These are phyloP conservation scores for Fagopyrum homotropicum DNA, from an alignment of 148 eudicot genomes.

Conservation along the genomic window DNA sequence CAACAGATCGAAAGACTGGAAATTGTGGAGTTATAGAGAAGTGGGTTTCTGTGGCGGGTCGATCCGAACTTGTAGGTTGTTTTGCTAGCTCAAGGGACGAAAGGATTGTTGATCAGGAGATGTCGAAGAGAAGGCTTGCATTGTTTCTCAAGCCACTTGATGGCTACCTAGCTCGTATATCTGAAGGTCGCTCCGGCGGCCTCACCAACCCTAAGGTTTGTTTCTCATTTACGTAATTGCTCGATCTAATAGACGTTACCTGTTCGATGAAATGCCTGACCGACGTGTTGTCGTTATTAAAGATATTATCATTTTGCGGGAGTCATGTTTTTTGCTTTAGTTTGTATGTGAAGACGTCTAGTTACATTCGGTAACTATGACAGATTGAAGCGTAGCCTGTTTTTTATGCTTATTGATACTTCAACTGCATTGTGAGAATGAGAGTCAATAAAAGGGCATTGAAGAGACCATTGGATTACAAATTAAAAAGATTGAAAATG, in stretches of 20 bases:
- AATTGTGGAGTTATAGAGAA: background rate
- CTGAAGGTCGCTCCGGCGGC: slow-evolving; percentile 15
- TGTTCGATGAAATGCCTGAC: slow-evolving; percentile 28
- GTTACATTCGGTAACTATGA: background rate
- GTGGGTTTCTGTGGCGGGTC: background rate
- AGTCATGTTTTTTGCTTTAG: background rate
- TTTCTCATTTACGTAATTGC: background rate
- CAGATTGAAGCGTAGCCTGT: background rate
- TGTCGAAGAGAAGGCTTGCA: slow-evolving; percentile 58
- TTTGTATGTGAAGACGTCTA: background rate
- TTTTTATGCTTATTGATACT: background rate
- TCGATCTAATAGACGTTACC: background rate
- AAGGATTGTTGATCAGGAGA: slow-evolving; percentile 15
- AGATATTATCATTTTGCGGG: background rate
- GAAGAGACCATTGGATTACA: no score
- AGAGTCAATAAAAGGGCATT: background rate
- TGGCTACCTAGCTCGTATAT: slow-evolving; percentile 26
- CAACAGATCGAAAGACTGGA: background rate
- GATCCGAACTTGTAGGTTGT: background rate
- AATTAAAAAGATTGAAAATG: no score
- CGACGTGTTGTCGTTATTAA: background rate
- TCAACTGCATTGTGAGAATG: background rate
- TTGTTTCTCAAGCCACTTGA: slow-evolving; percentile 71
- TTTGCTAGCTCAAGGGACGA: background rate
- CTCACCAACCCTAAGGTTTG: slow-evolving; percentile 41